Conservation (phyloP, 768 basidiomycete species). For the Collybia nuda region DNA sequence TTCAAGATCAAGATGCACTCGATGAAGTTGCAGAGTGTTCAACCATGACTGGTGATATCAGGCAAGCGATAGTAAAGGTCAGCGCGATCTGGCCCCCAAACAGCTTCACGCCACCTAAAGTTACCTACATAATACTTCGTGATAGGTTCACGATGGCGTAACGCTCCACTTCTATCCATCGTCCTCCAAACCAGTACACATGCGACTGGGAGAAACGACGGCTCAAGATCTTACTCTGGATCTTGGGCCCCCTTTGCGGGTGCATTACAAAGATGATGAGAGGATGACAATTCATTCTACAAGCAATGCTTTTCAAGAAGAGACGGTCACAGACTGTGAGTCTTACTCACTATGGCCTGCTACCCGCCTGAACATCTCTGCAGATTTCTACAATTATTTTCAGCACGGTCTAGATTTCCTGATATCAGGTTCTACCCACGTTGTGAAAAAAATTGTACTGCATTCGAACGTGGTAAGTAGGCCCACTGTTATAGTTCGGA, state of each 20-base stretch:
- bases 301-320: constrained; percentile 39
- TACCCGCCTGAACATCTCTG: constrained; percentile 2
- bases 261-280: constrained; percentile 88
- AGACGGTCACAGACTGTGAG: constrained; percentile 52
- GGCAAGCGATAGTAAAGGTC: constrained; percentile 68
- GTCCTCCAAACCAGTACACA: constrained; percentile 46
- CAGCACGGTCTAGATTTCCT: constrained; percentile 89
- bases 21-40: constrained; percentile 69
- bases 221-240: constrained; percentile 81
- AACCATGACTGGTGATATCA: constrained; percentile 71
- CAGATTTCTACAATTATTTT: constrained; percentile 94
- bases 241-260: constrained; percentile 73
- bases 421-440: constrained; percentile 66
- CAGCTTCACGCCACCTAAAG: not conserved
- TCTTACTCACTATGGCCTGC: not conserved
- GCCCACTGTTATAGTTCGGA: not conserved
- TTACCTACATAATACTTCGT: not conserved
- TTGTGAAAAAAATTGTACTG: constrained; percentile 81
- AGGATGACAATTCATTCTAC: constrained; percentile 82
- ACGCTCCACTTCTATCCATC: constrained; percentile 66
- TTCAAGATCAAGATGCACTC: constrained; percentile 61
- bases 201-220: constrained; percentile 73
- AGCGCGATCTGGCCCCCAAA: constrained; percentile 3
- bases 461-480: constrained; percentile 82
- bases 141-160: constrained; percentile 73